Percentiles rank a stretch among this genome's conserved stretches.
Evolutionary conservation across 345 rosid genomes (phyloP).

Genomic region (Hevea brasiliensis): DNA sequence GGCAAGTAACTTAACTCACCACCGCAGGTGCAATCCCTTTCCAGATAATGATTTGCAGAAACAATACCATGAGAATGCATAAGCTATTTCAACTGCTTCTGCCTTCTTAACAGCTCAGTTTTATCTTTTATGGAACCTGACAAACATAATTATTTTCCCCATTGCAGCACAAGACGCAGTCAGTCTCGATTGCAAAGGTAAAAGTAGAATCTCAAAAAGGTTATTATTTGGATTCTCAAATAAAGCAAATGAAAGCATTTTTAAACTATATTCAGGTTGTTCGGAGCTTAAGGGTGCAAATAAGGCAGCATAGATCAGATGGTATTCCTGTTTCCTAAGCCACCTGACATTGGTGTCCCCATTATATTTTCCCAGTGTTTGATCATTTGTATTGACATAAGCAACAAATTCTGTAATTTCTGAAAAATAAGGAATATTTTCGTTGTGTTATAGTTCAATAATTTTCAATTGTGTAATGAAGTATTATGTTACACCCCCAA

Average conservation of each 20-base stretch:
- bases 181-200: slow-evolving; percentile 38
- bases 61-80: neutral
- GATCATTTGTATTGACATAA: neutral
- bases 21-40: neutral
- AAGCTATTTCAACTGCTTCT: neutral
- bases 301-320: neutral
- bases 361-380: neutral
- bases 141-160: neutral
- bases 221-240: neutral
- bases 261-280: slow-evolving; percentile 24
- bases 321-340: neutral
- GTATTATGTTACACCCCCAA: neutral
- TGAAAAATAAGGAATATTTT: slow-evolving; percentile 7
- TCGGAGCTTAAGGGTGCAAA: slow-evolving; percentile 27
- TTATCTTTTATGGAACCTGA: neutral
- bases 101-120: neutral
- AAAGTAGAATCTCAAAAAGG: neutral
- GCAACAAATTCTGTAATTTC: neutral
- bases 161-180: slow-evolving; percentile 30
- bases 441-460: neutral
- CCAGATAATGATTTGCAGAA: neutral
- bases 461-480: neutral
- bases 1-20: slow-evolving; percentile 21
- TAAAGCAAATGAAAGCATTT: neutral
- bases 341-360: too few relatives aligned